Evolutionary conservation across 805 yeast species (phyloP).

Genomic region (Pichia phayaonensis): DNA sequence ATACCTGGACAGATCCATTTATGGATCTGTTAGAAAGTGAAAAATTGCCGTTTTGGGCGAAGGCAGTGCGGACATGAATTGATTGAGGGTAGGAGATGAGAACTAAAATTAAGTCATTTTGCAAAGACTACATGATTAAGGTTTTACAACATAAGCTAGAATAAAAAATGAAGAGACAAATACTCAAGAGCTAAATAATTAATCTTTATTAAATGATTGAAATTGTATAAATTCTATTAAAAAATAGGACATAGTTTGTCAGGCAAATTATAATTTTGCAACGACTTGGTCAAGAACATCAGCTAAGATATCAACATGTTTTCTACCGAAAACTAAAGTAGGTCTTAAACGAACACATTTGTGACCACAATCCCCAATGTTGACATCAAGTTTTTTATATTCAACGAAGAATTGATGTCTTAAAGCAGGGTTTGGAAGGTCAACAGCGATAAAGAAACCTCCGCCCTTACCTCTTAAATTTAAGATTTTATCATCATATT

Average conservation of each 20-base stretch:
- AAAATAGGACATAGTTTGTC: background rate
- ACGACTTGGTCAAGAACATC: conserved; percentile 32
- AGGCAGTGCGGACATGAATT: too few species aligned
- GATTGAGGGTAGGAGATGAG: too few species aligned
- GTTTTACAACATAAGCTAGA: conserved; percentile 28
- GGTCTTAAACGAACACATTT: conserved; percentile 57
- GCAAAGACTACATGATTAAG: conserved; percentile 59
- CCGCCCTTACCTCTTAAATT: conserved; percentile 56
- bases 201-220: background rate
- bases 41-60: too few species aligned
- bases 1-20: too few species aligned
- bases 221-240: background rate
- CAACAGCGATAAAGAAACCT: conserved; percentile 65
- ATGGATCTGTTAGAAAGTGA: too few species aligned
- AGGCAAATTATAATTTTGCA: conserved; percentile 5
- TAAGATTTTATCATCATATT: conserved; percentile 31
- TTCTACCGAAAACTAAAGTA: conserved; percentile 49
- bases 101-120: conserved; percentile 63
- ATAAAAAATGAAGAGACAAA: background rate
- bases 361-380: conserved; percentile 65
- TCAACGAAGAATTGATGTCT: conserved; percentile 41
- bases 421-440: conserved; percentile 33
- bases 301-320: conserved; percentile 53
- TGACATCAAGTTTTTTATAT: conserved; percentile 47
- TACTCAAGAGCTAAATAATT: too few species aligned